Evolutionary conservation across 768 basidiomycete species (phyloP), one percentile per base, ranked within the genome.

Genomic region (Panaeolus papilionaceus): DNA sequence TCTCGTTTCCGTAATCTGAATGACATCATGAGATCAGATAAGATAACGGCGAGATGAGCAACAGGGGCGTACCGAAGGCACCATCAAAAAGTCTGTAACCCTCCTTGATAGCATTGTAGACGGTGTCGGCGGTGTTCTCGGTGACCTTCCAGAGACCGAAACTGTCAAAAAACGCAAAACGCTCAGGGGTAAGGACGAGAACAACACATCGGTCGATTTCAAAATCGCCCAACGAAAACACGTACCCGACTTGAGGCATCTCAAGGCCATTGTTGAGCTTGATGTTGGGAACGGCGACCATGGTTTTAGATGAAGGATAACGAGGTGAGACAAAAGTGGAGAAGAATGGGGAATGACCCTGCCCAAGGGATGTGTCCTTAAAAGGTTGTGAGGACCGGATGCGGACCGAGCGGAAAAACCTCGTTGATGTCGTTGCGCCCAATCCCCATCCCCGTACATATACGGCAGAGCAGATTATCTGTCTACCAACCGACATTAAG

Each of bases 71-170:
- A 71, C 88, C 88, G 38, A 76, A 77, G 10, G 94, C 94, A 68
- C 92, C 91, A 66, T 95, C 94, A 65, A 97, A 83, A 65, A 97
- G 90, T 69, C 95, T 89, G 76, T 94, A 95, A 0, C 95, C 95
- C 28, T 84, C 82, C 77, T 94, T 94, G 80, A 96, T 91, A 18
- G 95, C 93, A 66, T 90, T 80, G 83, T 94, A 95, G 63, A 96
- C 94, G 64, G 90, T 89, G 54, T 89, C 85, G 61, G 90, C 88
- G 61, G 79, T 79, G 62, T 83, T 75, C 69, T 85, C 89, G 65
- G 85, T 86, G 70, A 80, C 77, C 67, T 80, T 79, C 79, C 79
- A 80, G 49, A 79, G 71, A 64, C 78, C 78, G 66, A 77, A 77
- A 20, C 78, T 79, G 23, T 38, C 7, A 62, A 40, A 44, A 47